phyloP scores from a whole-genome alignment of 352 stramenopile species.

The Blastocystis sp. region DNA sequence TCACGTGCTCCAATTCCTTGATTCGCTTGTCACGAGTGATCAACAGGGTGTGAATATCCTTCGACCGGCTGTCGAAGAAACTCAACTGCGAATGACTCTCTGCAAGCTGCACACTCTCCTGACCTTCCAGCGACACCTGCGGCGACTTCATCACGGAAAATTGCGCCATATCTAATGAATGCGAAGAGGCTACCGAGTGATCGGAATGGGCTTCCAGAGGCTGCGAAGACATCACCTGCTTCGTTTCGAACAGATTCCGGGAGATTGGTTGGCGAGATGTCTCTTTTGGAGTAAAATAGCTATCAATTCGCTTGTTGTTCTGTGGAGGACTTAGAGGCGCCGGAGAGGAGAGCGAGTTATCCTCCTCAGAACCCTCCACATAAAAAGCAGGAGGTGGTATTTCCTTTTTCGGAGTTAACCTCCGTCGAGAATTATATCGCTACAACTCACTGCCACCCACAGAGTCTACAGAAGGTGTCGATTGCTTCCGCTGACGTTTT shows the following conservation, averaged over 20 bases:
- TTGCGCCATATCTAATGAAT: not conserved
- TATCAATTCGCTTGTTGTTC: constrained; percentile 47
- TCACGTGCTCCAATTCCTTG: constrained; percentile 48
- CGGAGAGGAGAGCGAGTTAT: constrained; percentile 22
- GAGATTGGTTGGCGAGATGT: not conserved
- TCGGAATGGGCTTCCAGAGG: not conserved
- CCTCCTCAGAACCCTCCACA: constrained; percentile 1
- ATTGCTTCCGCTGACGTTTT: constrained; percentile 25
- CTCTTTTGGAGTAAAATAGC: constrained; percentile 36
- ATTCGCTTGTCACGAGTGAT: constrained; percentile 6
- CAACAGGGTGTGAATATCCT: constrained; percentile 8
- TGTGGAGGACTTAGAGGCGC: constrained; percentile 7
- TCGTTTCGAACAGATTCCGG: not conserved
- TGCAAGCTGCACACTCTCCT: too few species aligned
- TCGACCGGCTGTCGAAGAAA: not conserved
- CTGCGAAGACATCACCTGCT: not conserved
- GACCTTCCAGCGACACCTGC: not conserved
- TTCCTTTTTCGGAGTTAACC: constrained; percentile 18
- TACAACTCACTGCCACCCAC: not conserved
- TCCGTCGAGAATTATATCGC: not conserved
- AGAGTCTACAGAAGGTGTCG: constrained; percentile 1
- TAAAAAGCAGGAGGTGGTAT: not conserved
- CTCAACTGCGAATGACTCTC: too few species aligned
- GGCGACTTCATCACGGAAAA: not conserved
- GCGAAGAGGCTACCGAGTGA: not conserved